A percentile compares a stretch with the other conserved stretches of the same genome.
Evolutionary conservation across 2,329 filamentous ascomycete species (phyloP).

Genomic region (Sporothrix pseudoabietina): DNA sequence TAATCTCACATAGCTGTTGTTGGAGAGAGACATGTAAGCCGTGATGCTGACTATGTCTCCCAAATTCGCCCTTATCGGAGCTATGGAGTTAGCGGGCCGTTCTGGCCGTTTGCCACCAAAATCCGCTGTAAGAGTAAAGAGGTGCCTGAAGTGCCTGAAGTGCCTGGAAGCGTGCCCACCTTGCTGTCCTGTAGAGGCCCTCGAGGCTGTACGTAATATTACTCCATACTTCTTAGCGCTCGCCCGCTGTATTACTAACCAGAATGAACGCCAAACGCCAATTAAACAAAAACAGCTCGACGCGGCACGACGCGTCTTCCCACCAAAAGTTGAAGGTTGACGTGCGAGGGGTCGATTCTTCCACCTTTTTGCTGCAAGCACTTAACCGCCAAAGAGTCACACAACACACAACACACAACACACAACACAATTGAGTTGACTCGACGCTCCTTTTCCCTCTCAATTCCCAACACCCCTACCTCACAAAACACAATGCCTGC

Average conservation of each 20-base stretch:
- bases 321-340: background rate
- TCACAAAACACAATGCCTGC: constrained; percentile 27
- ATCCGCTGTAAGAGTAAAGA: background rate
- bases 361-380: background rate
- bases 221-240: too few relatives aligned
- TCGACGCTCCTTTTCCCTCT: background rate
- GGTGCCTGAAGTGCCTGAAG: background rate
- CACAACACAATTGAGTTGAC: background rate
- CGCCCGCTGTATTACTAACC: constrained; percentile 9
- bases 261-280: background rate
- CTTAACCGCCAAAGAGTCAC: background rate
- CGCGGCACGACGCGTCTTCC: constrained; percentile 27
- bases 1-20: background rate
- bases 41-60: background rate
- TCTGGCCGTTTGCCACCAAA: background rate
- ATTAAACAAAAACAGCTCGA: constrained; percentile 14
- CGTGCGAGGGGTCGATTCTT: constrained; percentile 17
- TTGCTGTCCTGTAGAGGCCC: background rate
- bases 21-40: too few relatives aligned
- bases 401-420: background rate
- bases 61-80: constrained; percentile 11
- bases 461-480: background rate
- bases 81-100: background rate
- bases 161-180: background rate
- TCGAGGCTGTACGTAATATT: too few relatives aligned